These are phyloP conservation scores for Elsinoe arachidis DNA, from an alignment of 2,329 filamentous ascomycete genomes.

Conservation along the genomic window DNA sequence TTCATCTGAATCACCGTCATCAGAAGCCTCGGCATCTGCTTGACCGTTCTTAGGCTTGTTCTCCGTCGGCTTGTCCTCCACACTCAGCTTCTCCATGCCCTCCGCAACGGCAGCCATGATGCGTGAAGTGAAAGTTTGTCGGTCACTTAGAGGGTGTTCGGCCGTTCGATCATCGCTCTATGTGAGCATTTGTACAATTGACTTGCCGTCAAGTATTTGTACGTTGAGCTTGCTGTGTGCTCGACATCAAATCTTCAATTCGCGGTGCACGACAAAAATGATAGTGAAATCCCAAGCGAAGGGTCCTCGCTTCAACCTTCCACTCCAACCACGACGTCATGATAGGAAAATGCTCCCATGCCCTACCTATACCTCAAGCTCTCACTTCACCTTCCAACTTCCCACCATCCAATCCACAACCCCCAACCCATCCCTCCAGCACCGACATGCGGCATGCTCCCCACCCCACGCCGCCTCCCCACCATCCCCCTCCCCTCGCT, in stretches of 20 bases:
- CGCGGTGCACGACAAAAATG: not conserved
- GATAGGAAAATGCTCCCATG: not conserved
- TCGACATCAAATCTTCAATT: not conserved
- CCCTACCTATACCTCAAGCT: too few relatives aligned
- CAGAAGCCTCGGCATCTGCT: conserved; percentile 28
- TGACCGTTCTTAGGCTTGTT: conserved; percentile 23
- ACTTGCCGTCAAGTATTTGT: too few relatives aligned
- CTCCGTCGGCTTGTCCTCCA: conserved; percentile 17
- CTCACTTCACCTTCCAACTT: too few relatives aligned
- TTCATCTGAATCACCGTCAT: conserved; percentile 30
- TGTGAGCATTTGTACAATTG: too few relatives aligned
- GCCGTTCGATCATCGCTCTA: too few relatives aligned
- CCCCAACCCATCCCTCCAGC: too few relatives aligned
- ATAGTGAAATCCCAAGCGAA: not conserved
- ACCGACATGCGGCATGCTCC: conserved; percentile 17
- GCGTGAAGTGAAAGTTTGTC: not conserved
- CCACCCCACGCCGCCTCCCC: conserved; percentile 9
- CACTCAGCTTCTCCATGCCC: conserved; percentile 5
- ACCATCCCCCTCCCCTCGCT: not conserved
- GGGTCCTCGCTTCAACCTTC: not conserved
- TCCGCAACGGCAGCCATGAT: conserved; percentile 10
- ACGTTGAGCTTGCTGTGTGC: too few relatives aligned
- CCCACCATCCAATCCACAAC: too few relatives aligned
- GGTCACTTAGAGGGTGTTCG: too few relatives aligned
- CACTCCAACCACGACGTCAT: not conserved